Evolutionary conservation across 257 asterid species (phyloP).

Genomic region (Coffea canephora): DNA sequence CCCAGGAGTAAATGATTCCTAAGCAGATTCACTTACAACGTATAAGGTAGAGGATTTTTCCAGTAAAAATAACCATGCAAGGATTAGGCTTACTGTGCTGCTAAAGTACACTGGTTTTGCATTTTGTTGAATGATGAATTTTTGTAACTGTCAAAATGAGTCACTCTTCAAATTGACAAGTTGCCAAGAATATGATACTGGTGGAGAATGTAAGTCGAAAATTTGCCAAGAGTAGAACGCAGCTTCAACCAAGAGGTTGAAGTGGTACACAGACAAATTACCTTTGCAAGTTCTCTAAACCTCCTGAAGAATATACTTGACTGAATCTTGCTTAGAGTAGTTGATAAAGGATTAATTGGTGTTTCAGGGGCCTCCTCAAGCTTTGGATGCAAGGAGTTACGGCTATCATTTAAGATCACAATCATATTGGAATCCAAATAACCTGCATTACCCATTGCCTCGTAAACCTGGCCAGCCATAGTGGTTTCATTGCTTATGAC

Average conservation of each 20-base stretch:
- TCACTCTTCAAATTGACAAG: not conserved
- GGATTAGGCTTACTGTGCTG: not conserved
- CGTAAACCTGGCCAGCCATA: conserved; percentile 89
- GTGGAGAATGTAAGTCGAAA: not conserved
- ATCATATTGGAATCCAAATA: conserved; percentile 82
- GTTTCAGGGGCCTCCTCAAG: conserved; percentile 66
- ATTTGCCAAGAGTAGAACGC: not conserved
- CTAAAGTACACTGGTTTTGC: not conserved
- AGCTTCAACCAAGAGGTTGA: not conserved
- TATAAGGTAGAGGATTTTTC: not conserved
- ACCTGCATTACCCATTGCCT: conserved; percentile 96
- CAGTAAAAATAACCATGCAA: not conserved
- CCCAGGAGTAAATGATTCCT: not conserved
- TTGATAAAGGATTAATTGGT: conserved; percentile 65
- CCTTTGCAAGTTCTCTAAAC: conserved; percentile 86
- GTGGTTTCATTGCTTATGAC: conserved; percentile 88
- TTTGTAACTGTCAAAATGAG: not conserved
- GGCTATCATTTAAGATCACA: conserved; percentile 76
- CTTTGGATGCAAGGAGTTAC: conserved; percentile 64
- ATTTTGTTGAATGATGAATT: not conserved
- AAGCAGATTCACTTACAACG: not conserved
- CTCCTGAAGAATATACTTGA: conserved; percentile 74
- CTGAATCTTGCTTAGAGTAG: conserved; percentile 75
- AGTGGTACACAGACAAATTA: conserved; percentile 20
- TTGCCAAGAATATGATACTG: not conserved